Conservation (phyloP, 2,329 filamentous ascomycete genomes). For the Sclerotinia trifoliorum region DNA sequence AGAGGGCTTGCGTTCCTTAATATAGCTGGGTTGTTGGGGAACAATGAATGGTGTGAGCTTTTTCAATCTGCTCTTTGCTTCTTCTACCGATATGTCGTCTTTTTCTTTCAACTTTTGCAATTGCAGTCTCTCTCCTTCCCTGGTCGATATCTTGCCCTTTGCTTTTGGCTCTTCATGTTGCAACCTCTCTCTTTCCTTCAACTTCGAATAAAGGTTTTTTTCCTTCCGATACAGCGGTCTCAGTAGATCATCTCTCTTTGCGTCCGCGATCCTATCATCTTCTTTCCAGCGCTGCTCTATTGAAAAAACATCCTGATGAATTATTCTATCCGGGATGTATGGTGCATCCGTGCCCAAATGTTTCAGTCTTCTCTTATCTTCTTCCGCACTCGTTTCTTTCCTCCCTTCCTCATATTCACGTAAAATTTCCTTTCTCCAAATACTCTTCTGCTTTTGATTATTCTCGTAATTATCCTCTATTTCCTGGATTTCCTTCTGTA, state of each 20-base stretch:
- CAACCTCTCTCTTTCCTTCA: background rate
- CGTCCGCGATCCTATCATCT: background rate
- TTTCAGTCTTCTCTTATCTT: background rate
- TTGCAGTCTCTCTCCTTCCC: background rate
- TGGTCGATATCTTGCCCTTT: background rate
- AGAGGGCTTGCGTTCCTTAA: background rate
- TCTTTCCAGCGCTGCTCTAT: background rate
- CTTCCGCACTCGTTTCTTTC: too few relatives aligned
- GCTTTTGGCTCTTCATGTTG: background rate
- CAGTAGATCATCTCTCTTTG: background rate
- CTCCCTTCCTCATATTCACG: too few relatives aligned
- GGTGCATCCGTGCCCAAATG: too few relatives aligned
- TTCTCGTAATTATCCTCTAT: too few relatives aligned
- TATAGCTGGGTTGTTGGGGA: background rate
- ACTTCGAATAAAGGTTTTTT: background rate
- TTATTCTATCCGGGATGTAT: background rate
- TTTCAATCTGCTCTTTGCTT: background rate
- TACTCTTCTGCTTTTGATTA: too few relatives aligned
- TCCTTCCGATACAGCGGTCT: background rate
- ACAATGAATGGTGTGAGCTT: too few relatives aligned
- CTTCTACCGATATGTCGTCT: background rate
- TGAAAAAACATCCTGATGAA: accelerated
- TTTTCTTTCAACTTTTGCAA: background rate
- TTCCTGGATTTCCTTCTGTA: background rate
- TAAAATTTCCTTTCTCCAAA: background rate